Conservation (phyloP, 441 rosid species). For the Erysimum cheiri region DNA sequence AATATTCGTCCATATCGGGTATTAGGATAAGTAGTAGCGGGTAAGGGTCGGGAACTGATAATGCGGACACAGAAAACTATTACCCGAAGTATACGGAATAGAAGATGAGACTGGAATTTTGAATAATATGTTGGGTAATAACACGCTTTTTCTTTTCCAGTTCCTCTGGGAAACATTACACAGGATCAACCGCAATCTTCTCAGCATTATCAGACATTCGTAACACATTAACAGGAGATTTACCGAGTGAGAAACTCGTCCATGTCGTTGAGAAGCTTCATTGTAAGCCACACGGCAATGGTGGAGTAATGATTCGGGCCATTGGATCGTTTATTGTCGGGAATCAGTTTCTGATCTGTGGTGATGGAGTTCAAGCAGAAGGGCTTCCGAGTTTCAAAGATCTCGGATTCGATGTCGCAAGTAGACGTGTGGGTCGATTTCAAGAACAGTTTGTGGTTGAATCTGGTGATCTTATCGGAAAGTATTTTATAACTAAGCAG, state of each 20-base stretch:
- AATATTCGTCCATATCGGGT: background rate
- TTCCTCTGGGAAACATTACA: conserved; percentile 59
- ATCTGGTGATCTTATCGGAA: conserved; percentile 67
- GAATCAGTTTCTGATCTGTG: conserved; percentile 90
- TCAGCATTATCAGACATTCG: conserved; percentile 65
- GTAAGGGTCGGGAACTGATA: background rate
- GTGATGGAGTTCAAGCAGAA: conserved; percentile 90
- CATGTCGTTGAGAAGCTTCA: conserved; percentile 93
- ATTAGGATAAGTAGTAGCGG: background rate
- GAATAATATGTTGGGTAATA: too few relatives aligned
- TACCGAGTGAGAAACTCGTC: conserved; percentile 82
- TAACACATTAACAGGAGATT: conserved; percentile 80
- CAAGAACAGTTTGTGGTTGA: conserved; percentile 84
- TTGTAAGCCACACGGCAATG: conserved; percentile 69
- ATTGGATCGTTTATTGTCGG: conserved; percentile 85
- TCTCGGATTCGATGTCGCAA: conserved; percentile 76
- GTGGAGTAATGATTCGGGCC: conserved; percentile 82
- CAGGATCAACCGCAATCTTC: conserved; percentile 67
- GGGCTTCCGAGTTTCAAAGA: conserved; percentile 89
- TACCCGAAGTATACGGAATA: too few relatives aligned
- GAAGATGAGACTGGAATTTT: too few relatives aligned
- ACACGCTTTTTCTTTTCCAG: conserved; percentile 40
- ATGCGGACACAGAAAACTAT: background rate
- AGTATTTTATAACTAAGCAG: conserved; percentile 68
- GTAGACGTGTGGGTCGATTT: conserved; percentile 84